Evolutionary conservation across 2,329 filamentous ascomycete species (phyloP), one percentile per base, ranked within the genome.

Genomic region (Dryadomyces sulphureus): DNA sequence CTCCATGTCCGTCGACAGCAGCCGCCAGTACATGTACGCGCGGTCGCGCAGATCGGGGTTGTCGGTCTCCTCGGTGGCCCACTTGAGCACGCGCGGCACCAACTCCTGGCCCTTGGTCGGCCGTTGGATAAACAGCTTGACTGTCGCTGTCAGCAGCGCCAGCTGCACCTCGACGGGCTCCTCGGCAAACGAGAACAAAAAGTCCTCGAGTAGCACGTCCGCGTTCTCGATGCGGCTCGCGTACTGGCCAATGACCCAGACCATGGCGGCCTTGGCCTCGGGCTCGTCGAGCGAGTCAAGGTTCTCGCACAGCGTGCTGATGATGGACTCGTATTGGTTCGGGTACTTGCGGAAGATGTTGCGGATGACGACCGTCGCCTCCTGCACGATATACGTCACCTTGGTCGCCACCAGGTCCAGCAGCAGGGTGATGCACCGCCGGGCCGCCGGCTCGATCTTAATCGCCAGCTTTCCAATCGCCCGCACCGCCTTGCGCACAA

Each of bases 261-360:
- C 92, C 79, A 98, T 94, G 48, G 92, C 92, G 2, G 92, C 89
- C 62, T 98, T 98, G 40, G 92, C 92, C 63, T 98, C 92, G 2
- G 92, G 90, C 61, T 98, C 92, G 61, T 98, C 92, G 42, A 98
- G 69, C 4, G 89, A 94, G 63, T 98, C 92, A 21, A 98, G 77
- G 56, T 98, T 90, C 60, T 95, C 88, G 65, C 93, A 96, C 0
- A 98, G 73, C 1, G 89, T 93, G 43, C 85, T 82, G 58, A 98
- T 98, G 62, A 98, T 96, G 50, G 84, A 90, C 64, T 98, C 92
- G 64, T 98, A 98, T 61, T 95, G 87, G 60, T 98, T 95, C 8
- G 92, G 92, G 58, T 98, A 98, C 66, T 96, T 96, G 55, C 92
- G 82, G 74, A 98, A 98, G 57, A 98, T 98, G 62, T 98, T 98